Base-by-base conservation (phyloP, 164 flowering plant genomes). In the Vitis rotundifolia region DNA sequence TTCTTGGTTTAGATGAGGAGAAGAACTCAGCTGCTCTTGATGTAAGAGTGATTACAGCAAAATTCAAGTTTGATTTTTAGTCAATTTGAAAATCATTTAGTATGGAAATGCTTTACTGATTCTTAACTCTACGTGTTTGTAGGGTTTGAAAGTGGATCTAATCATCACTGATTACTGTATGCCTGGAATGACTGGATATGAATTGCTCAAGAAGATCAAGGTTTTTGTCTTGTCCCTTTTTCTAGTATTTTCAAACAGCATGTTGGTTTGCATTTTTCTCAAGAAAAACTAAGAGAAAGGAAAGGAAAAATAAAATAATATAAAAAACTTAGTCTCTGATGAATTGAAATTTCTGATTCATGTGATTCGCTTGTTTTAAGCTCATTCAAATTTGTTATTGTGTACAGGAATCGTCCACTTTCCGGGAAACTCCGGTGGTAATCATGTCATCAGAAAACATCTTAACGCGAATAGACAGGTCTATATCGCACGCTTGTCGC, bases 111-210 rank as follows among this genome's bases (percentile, higher is more conserved):
- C 1, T 18, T 67, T 14, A 19, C 26, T 26, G 12, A 52, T 65
- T 55, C n/a, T 8, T 63, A 16, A 31, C 4, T 62, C 3, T 49
- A 11, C 29, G 44, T 63, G 66, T 29, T 70, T 76, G 66, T 60
- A 85, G 92, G 87, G 75, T 16, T 70, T 92, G 78, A 90, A 92
- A 77, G 92, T 94, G 53, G 94, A 92, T 85, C 68, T 94, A 76
- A 86, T 94, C 5, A 88, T 94, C 26, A 94, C 98, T 0, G 98
- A 92, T 64, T 94, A 94, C 75, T 91, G 97, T 62, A 94, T 94
- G 98, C 97, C 98, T 63, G 97, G 91, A 65, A 94, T 94, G 98
- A 92, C 91, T 10, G 98, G 98, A 12, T 91, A 87, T 68, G 98
- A 94, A 28, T 80, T 94, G 71, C 91, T 94, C 54, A 92, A 92